phyloP scores from a whole-genome alignment of 345 rosid genomes.

The Populus davidiana region DNA sequence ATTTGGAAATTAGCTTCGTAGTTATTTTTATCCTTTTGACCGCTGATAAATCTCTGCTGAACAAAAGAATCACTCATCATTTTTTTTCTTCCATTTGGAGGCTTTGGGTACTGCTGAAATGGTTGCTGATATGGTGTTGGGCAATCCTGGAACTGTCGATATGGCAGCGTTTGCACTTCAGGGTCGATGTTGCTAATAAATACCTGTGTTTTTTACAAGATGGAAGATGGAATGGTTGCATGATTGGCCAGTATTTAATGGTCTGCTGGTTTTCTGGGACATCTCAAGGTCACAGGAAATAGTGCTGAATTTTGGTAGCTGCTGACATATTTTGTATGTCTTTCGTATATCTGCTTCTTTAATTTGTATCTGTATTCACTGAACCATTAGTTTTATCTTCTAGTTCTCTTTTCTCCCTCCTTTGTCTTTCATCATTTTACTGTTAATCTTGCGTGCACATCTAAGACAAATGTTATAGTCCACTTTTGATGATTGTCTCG shows the following conservation, averaged over 20 bases:
- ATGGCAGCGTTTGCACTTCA: constrained; percentile 48
- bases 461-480: not conserved
- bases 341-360: not conserved
- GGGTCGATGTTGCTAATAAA: constrained; percentile 38
- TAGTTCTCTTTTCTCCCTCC: not conserved
- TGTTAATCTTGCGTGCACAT: not conserved
- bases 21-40: not conserved
- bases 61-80: not conserved
- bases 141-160: constrained; percentile 50
- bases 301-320: not conserved
- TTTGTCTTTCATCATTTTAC: not conserved
- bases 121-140: constrained; percentile 69
- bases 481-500: too few species aligned
- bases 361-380: not conserved
- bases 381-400: not conserved
- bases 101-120: constrained; percentile 90
- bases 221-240: not conserved
- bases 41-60: not conserved
- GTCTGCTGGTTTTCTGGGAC: constrained; percentile 10
- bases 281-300: not conserved
- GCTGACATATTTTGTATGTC: not conserved
- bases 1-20: not conserved
- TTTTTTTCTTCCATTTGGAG: constrained; percentile 35
- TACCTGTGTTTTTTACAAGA: not conserved
- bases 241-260: not conserved